These are phyloP conservation scores for Pythium rhizo-oryzae DNA, from an alignment of 352 stramenopile species.

Conservation along the genomic window DNA sequence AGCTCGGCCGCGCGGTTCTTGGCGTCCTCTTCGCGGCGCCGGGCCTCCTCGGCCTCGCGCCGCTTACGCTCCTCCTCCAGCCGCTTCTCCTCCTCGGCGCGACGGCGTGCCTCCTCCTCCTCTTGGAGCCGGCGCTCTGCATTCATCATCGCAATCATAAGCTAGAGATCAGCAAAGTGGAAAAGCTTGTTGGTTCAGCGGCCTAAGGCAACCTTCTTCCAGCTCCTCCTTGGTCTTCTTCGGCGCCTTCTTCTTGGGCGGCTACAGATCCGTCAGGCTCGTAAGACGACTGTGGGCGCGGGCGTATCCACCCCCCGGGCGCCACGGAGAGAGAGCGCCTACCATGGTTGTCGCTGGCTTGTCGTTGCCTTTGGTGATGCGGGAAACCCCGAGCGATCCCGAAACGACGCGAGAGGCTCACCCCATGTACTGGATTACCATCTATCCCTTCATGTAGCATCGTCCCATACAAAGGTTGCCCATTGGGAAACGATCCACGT, in stretches of 20 bases:
- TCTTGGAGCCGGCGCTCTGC: conserved; percentile 69
- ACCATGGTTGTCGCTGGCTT: too few relatives aligned
- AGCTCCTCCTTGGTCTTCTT: conserved; percentile 87
- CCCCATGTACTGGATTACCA: too few relatives aligned
- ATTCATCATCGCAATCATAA: background rate
- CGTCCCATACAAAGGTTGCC: too few relatives aligned
- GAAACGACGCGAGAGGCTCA: too few relatives aligned
- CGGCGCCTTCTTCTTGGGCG: conserved; percentile 79
- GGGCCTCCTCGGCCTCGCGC: conserved; percentile 57
- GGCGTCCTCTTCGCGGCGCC: conserved; percentile 63
- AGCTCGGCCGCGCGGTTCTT: conserved; percentile 70
- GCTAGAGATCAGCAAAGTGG: background rate
- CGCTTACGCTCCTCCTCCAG: conserved; percentile 68
- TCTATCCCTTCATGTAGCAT: too few relatives aligned
- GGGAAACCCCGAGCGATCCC: too few relatives aligned
- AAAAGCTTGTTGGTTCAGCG: background rate
- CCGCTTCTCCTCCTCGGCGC: conserved; percentile 69
- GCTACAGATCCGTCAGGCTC: conserved; percentile 28
- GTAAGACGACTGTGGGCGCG: too few relatives aligned
- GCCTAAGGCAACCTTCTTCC: conserved; percentile 45
- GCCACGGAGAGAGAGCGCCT: too few relatives aligned
- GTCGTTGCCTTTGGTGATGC: too few relatives aligned
- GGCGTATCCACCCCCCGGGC: background rate
- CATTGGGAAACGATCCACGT: too few relatives aligned
- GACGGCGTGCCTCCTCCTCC: conserved; percentile 63